phyloP scores from a whole-genome alignment of 2,329 filamentous ascomycete species.

The Xylariaceae sp. region DNA sequence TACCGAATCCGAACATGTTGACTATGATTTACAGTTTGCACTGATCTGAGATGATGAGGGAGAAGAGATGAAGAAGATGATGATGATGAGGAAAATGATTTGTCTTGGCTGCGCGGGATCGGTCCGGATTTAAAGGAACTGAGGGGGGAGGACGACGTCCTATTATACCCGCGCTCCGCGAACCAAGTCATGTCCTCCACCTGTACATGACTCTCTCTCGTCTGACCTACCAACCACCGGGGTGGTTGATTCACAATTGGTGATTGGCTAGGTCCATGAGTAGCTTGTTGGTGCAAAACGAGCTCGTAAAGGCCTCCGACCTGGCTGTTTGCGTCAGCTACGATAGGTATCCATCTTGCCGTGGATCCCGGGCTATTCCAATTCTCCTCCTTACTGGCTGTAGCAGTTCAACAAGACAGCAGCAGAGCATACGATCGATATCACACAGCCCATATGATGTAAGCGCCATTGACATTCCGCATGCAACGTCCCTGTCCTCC shows the following conservation, averaged over 20 bases:
- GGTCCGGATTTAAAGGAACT: not conserved
- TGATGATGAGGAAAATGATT: too few relatives aligned
- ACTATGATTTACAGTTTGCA: slow-evolving; percentile 3
- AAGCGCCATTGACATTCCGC: not conserved
- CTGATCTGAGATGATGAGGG: not conserved
- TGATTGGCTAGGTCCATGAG: too few relatives aligned
- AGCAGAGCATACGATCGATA: not conserved
- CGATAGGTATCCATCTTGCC: too few relatives aligned
- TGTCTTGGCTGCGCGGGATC: not conserved
- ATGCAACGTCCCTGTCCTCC: too few relatives aligned
- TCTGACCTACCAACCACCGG: not conserved
- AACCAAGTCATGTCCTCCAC: not conserved
- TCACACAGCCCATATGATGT: not conserved
- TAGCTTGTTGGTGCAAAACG: too few relatives aligned
- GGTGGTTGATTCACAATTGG: too few relatives aligned
- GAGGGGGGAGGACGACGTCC: not conserved
- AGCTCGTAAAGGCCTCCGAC: too few relatives aligned
- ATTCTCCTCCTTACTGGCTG: not conserved
- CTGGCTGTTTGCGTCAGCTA: too few relatives aligned
- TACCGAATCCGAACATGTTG: slow-evolving; percentile 34
- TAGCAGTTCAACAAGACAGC: not conserved
- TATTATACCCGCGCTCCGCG: not conserved
- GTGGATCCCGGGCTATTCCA: not conserved
- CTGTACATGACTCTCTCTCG: not conserved
- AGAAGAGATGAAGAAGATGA: not conserved